Conservation (phyloP, 257 asterid species). For the Solanum acaule region DNA sequence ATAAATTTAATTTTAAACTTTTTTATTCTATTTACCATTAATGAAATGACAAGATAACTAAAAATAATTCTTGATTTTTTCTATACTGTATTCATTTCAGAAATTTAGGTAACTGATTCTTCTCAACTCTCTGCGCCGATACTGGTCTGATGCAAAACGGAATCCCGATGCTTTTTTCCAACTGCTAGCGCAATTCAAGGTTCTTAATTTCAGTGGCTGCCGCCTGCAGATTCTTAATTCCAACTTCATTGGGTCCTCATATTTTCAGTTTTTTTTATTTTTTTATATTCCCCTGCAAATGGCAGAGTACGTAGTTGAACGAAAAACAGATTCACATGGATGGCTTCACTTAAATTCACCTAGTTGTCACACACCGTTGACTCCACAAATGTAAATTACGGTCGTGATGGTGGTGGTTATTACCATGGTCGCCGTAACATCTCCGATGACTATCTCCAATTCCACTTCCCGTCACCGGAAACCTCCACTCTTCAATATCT, state of each 20-base stretch:
- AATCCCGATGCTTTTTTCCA: background rate
- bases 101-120: background rate
- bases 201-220: background rate
- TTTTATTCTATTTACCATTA: too few species aligned
- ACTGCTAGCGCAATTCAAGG: background rate
- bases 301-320: background rate
- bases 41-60: background rate
- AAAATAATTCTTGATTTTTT: background rate
- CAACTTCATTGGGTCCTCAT: background rate
- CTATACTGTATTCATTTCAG: background rate
- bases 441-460: slow-evolving; percentile 7
- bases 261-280: too few species aligned
- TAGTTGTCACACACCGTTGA: slow-evolving; percentile 14
- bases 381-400: slow-evolving; percentile 13
- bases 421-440: slow-evolving; percentile 5
- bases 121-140: background rate
- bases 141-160: background rate
- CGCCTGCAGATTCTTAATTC: background rate
- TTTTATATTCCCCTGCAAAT: background rate
- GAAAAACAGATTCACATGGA: background rate
- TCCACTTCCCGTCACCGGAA: background rate
- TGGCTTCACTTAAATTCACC: background rate
- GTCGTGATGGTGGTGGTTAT: background rate
- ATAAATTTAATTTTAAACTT: too few species aligned
- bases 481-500: background rate